Conservation (phyloP, 176 grass and related monocot genomes). For the Dactylis glomerata region DNA sequence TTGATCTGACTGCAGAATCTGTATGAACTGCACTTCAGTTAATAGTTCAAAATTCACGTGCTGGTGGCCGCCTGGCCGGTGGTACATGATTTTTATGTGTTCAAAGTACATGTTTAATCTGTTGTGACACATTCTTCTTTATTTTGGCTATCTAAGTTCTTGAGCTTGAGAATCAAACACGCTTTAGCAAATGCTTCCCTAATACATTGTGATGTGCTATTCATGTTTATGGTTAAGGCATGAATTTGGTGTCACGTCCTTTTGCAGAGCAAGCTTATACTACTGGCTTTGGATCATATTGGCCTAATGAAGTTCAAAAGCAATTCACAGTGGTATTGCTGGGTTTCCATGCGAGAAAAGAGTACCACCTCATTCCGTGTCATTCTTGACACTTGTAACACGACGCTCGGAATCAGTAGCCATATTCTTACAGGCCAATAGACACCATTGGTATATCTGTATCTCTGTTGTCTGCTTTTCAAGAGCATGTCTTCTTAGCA, state of each 20-base stretch:
- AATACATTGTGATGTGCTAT: background rate
- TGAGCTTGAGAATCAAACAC: constrained; percentile 16
- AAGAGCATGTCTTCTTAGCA: constrained; percentile 3
- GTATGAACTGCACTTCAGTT: background rate
- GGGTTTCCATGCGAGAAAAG: background rate
- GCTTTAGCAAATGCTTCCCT: background rate
- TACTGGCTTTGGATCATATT: constrained; percentile 3
- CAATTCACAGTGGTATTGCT: background rate
- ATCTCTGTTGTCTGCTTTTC: background rate
- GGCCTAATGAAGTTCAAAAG: background rate
- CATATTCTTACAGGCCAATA: background rate
- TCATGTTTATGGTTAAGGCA: background rate
- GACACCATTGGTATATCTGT: background rate
- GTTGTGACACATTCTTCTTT: background rate
- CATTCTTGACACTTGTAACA: constrained; percentile 5
- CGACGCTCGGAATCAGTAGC: background rate
- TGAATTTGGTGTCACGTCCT: background rate
- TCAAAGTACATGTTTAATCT: background rate
- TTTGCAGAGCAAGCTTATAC: constrained; percentile 33
- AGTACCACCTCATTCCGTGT: background rate
- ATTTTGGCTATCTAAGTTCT: background rate
- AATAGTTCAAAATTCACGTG: background rate
- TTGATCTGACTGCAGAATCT: background rate
- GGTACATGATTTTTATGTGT: background rate
- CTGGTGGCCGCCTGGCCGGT: background rate